Evolutionary conservation across 495 filamentous ascomycete genomes (phyloP), one percentile per base, ranked within the genome.

Genomic region (Cairneyella variabilis): DNA sequence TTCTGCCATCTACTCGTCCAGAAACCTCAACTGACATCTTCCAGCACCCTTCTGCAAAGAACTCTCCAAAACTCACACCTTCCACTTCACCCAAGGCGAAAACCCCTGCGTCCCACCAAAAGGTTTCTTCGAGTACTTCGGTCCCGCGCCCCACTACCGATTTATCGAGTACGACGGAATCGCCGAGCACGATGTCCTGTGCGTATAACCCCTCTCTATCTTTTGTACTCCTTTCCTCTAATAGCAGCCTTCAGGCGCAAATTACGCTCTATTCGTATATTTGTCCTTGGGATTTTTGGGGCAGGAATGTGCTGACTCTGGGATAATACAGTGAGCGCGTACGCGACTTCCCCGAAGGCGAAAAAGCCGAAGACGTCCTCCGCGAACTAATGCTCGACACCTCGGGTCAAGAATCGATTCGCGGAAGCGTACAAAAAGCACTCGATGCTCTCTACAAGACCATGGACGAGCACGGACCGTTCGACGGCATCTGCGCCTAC

Each of bases 71-170:
- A 61, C 66, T 12, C 60, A 69, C 8, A 64, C 62, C 3, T 80
- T 80, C 55, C 51, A 68, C 41, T 80, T 73, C 58, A 72, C 67
- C 40, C 72, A 78, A 47, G 77, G 75, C 0, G 62, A 56, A 7
- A 66, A 75, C 53, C 58, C 65, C 46, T 71, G 75, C 3, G 66
- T 62, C 3, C 71, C 77, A 10, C 77, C 77, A 3, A 17, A 48
- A 18, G 76, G 74, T 0, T 79, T 76, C 61, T 67, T 74, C 41
- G 71, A 76, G 46, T 80, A 77, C 59, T 80, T 79, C 44, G 76
- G 77, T 3, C 52, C 70, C n/a, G 68, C 68, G 3, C 77, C 76
- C 6, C 68, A 76, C 36, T 79, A 71, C 59, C 71, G 76, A 9
- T 80, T 78, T 64, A 53, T 78, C 21, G 72, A 78, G 54, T 69